Percentiles rank a stretch among this genome's conserved stretches.
Conservation (phyloP, 2,329 filamentous ascomycete species). For the Neobulgaria alba region DNA sequence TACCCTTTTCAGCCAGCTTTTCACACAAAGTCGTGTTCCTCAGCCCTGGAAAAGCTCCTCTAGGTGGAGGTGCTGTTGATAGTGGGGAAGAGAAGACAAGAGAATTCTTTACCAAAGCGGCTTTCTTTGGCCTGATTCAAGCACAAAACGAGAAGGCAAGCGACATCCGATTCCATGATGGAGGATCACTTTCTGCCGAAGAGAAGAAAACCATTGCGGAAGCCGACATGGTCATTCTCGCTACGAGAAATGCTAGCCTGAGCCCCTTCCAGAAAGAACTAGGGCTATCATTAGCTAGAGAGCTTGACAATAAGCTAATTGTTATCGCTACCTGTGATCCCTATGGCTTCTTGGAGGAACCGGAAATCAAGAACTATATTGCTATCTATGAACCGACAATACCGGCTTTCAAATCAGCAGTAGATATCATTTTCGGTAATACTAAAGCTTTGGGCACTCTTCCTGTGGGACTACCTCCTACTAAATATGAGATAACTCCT, state of each 20-base stretch:
- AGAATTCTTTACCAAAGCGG: conserved; percentile 27
- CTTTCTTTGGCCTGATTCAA: conserved; percentile 29
- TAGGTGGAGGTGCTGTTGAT: conserved; percentile 31
- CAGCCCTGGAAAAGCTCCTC: conserved; percentile 30
- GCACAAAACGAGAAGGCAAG: conserved; percentile 21
- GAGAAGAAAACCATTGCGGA: conserved; percentile 27
- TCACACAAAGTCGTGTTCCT: conserved; percentile 30
- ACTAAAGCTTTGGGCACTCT: conserved; percentile 27
- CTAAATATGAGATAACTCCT: conserved; percentile 12
- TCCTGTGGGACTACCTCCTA: conserved; percentile 26
- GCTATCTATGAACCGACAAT: conserved; percentile 36
- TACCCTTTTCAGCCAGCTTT: conserved; percentile 26
- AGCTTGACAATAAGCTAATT: conserved; percentile 27
- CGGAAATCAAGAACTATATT: conserved; percentile 33
- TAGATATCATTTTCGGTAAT: conserved; percentile 32
- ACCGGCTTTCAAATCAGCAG: conserved; percentile 34
- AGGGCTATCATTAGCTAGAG: conserved; percentile 28
- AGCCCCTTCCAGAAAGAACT: conserved; percentile 31
- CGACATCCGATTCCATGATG: conserved; percentile 30
- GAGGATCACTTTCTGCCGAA: conserved; percentile 25
- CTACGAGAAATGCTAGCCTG: conserved; percentile 33
- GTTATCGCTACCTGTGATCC: conserved; percentile 35
- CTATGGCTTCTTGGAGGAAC: conserved; percentile 35
- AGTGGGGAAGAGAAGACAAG: conserved; percentile 30
- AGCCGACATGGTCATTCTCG: conserved; percentile 33